Percentiles rank a stretch among this genome's conserved stretches.
Evolutionary conservation across 2,329 filamentous ascomycete species (phyloP).

Genomic region (Periconia sp.): DNA sequence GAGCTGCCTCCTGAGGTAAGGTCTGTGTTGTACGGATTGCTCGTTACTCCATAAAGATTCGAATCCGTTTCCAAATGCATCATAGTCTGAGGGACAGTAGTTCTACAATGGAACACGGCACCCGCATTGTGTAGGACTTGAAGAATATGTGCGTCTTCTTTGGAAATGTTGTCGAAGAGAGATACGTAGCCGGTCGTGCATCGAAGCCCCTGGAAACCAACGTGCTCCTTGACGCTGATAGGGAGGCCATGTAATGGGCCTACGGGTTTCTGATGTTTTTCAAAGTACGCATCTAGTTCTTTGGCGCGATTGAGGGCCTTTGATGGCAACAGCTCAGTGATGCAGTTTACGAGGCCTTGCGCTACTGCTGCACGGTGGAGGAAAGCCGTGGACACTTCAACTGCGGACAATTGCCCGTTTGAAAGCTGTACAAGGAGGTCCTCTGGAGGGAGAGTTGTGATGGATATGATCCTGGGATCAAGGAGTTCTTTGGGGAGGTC

Average conservation of each 20-base stretch:
- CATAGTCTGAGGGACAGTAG: conserved; percentile 59
- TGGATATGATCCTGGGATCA: conserved; percentile 15
- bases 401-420: conserved; percentile 26
- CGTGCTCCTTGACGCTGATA: conserved; percentile 59
- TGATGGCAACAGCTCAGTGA: conserved; percentile 37
- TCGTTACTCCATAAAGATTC: conserved; percentile 60
- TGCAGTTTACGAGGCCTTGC: conserved; percentile 31
- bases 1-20: conserved; percentile 61
- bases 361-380: conserved; percentile 32
- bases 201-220: conserved; percentile 56
- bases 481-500: conserved; percentile 23
- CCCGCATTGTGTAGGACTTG: conserved; percentile 57
- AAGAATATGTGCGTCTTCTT: conserved; percentile 57
- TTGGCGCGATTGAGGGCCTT: conserved; percentile 47
- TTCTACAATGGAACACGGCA: conserved; percentile 59
- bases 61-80: conserved; percentile 61
- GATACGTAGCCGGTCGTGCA: conserved; percentile 58
- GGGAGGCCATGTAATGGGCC: conserved; percentile 60
- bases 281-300: conserved; percentile 49
- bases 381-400: conserved; percentile 31
- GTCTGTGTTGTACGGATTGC: conserved; percentile 60
- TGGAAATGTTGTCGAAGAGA: conserved; percentile 54
- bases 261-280: conserved; percentile 44
- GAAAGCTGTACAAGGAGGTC: conserved; percentile 23
- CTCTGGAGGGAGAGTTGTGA: conserved; percentile 28